Base-by-base conservation (phyloP, 441 rosid species). In the Euphorbia celastroides region DNA sequence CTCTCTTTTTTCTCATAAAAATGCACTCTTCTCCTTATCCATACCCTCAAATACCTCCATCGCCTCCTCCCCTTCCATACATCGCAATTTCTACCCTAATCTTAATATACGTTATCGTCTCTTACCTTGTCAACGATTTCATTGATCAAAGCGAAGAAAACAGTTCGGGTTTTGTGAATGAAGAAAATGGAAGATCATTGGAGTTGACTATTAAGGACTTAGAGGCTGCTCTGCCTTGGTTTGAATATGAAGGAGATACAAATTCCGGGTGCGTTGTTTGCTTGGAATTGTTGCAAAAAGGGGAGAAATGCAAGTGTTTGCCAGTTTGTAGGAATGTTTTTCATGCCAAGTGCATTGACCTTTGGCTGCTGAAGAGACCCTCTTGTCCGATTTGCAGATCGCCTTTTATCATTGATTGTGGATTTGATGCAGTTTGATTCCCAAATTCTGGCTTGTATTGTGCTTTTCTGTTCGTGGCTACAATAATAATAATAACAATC, bases 281-380 rank as follows among this genome's bases (percentile, higher is more conserved):
- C 73, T 71, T 74, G 61, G 76, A 80, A n/a, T 38, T 26, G 11
- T 67, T 79, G 13, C 64, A 57, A n/a, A 60, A n/a, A 7, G 68
- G 81, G 1, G 76, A 78, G 13, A n/a, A 68, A 2, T 72, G 38
- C 38, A 34, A 9, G 38, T 9, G 38, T 34, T 34, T 34, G 9
- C 38, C 4, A 3, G 38, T 34, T 34, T 34, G 38, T 9, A 34
- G 38, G 5, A 4, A 34, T 34, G 38, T 34, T 3, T 34, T 34
- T 34, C 38, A 34, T 34, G 38, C 38, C 4, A 34, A 3, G 38
- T 34, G 38, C 38, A 34, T 34, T 3, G 9, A 34, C 38, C 38
- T 34, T 34, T 34, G 38, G 38, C 38, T 34, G 38, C 38, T 34
- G 9, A 34, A 34, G 38, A 34, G 38, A 34, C 9, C 9, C 5